Evolutionary conservation across 2,329 filamentous ascomycete genomes (phyloP), one percentile per base, ranked within the genome.

Genomic region (Cryphonectria japonica): DNA sequence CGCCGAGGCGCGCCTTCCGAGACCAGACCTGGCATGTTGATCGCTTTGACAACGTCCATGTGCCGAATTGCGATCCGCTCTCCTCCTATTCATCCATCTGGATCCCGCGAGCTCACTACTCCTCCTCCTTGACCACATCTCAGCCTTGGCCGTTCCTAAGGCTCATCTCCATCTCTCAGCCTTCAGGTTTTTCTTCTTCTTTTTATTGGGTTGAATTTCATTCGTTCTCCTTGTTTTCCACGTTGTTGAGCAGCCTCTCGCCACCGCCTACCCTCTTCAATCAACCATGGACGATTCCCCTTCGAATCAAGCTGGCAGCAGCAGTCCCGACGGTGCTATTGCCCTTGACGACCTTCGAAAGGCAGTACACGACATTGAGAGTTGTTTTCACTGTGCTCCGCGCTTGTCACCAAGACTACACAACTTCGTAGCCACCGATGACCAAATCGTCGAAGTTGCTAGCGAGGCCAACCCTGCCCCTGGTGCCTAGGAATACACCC

Each of bases 341-440:
- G 46, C 66, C 59, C 69, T 69, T n/a, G 32, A 19, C 43, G 46
- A 67, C 19, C 54, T 62, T 16, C 43, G 57, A 6, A 22, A 52
- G 16, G 67, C 67, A 22, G 41, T 62, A 34, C 41, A 19, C 57
- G 14, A 13, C 22, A 41, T 52, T 13, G 57, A 68, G 22, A 11
- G 26, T 2, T 39, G 67, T 22, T n/a, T 13, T 2, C 54, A 68
- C 1, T 52, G 54, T 50, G 26, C 52, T 19, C 29, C 43, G n/a
- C 41, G 19, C 29, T 41, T 41, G 34, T 37, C 63, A 34, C 68
- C 69, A 19, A 52, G 41, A 13, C 3, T 73, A 3, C 71, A 71
- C 22, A 19, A 65, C 64, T 73, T 73, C 19, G 64, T 71, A 19
- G 67, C 69, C 57, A 69, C 69, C 37, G 67, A 73, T 16, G 32